phyloP scores from a whole-genome alignment of 2,329 filamentous ascomycete species.

The Emergomyces africanus region DNA sequence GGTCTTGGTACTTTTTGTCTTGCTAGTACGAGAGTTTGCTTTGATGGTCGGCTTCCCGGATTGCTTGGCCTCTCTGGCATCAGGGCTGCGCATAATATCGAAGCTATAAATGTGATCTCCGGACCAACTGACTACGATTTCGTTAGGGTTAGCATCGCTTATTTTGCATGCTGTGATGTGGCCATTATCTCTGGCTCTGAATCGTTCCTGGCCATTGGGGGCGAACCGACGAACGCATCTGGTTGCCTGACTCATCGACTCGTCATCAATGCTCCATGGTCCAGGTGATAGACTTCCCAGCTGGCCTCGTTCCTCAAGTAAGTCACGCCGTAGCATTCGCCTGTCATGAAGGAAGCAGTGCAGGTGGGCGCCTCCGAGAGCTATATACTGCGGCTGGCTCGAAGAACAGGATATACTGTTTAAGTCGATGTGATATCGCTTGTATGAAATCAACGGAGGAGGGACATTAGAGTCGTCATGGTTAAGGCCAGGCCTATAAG shows the following conservation, averaged over 20 bases:
- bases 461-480: slow-evolving; percentile 42
- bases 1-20: slow-evolving; percentile 25
- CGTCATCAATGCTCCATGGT: slow-evolving; percentile 37
- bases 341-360: slow-evolving; percentile 58
- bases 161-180: slow-evolving; percentile 62
- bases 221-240: slow-evolving; percentile 55
- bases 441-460: slow-evolving; percentile 54
- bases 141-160: slow-evolving; percentile 54
- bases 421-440: slow-evolving; percentile 48
- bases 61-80: slow-evolving; percentile 35
- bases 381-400: slow-evolving; percentile 57
- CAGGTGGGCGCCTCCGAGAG: slow-evolving; percentile 53
- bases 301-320: slow-evolving; percentile 39
- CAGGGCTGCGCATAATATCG: slow-evolving; percentile 47
- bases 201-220: slow-evolving; percentile 43
- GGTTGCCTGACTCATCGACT: slow-evolving; percentile 46
- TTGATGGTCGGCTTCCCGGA: slow-evolving; percentile 16
- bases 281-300: slow-evolving; percentile 28
- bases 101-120: slow-evolving; percentile 55
- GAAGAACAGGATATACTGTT: slow-evolving; percentile 57
- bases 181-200: slow-evolving; percentile 38
- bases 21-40: slow-evolving; percentile 17
- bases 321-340: slow-evolving; percentile 52
- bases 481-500: slow-evolving; percentile 26
- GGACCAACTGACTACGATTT: slow-evolving; percentile 56